Evolutionary conservation across 1,284 basidiomycete species (phyloP).

Genomic region (Gomphus bonarii): DNA sequence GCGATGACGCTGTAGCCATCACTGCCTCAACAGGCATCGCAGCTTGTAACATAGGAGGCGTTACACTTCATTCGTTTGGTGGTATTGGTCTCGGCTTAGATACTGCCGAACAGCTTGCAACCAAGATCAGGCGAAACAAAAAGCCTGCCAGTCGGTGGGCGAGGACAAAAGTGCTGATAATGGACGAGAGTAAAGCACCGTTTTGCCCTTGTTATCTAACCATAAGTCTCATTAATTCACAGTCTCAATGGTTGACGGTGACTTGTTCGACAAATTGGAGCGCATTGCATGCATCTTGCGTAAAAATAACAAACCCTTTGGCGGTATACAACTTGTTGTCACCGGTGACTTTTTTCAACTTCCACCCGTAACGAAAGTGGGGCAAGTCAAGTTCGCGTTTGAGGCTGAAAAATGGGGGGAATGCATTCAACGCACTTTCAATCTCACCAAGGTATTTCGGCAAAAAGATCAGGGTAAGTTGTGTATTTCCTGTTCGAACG

Average conservation of each 20-base stretch:
- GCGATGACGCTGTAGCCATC: conserved; percentile 59
- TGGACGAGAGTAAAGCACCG: conserved; percentile 77
- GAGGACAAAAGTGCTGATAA: conserved; percentile 73
- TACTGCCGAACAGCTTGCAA: conserved; percentile 47
- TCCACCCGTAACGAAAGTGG: conserved; percentile 70
- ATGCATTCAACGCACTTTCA: conserved; percentile 69
- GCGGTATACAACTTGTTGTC: conserved; percentile 91
- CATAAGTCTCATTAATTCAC: conserved; percentile 5
- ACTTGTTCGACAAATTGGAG: conserved; percentile 82
- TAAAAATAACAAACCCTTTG: conserved; percentile 66
- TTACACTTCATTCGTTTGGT: conserved; percentile 89
- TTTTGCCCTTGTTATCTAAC: not conserved
- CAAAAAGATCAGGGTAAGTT: conserved; percentile 39
- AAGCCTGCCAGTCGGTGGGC: conserved; percentile 64
- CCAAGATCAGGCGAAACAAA: conserved; percentile 63
- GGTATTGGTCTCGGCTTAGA: conserved; percentile 83
- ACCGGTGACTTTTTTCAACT: conserved; percentile 97
- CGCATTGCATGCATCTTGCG: conserved; percentile 54
- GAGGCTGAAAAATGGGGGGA: conserved; percentile 81
- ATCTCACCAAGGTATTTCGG: conserved; percentile 84
- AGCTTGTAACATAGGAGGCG: conserved; percentile 88
- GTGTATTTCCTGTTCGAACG: conserved; percentile 11
- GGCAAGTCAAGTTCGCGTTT: conserved; percentile 63
- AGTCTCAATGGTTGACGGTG: conserved; percentile 98
- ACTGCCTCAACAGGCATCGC: conserved; percentile 91